Evolutionary conservation across 768 basidiomycete species (phyloP), one percentile per base, ranked within the genome.

Genomic region (Tephrocybe sp.): DNA sequence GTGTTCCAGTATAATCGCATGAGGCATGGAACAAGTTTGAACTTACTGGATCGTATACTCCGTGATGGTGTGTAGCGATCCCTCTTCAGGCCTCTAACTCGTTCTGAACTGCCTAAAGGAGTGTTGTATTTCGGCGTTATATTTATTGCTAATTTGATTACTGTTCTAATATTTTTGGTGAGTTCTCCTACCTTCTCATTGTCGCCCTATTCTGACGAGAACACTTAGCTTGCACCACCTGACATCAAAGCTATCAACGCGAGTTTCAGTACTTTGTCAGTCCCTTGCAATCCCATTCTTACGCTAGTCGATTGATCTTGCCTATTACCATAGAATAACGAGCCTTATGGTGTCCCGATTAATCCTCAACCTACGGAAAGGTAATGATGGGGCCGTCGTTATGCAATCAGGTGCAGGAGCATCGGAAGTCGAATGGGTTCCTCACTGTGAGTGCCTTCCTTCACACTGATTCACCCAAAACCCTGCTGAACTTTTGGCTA

Each of bases 161-260:
- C 43, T 2, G 50, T 51, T 18, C 36, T 51, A 4, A 51, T 51
- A 4, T 45, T 30, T 20, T 36, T 50, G 38, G 52, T 42, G 28
- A 37, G 48, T 43, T 11, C 24, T 9, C 4, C 34, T 12, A 4
- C 5, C 11, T 17, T 36, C 5, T 7, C 17, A 20, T 2, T 20
- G 3, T 21, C 7, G 18, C 18, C 5, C 20, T 6, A 17, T 39
- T 39, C 38, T 39, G 38, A 39, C 38, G 20, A 21, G 18, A 20
- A 18, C 8, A 12, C 12, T 2, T 23, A 51, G 50, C 28, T 51
- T 6, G 50, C 50, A 30, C 50, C 43, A 66, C 59, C 65, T 1
- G 68, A 73, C 48, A 57, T 72, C 28, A 71, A 73, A 57, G 68
- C 70, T 8, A 57, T 72, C 3, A 69, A 69, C 36, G 72, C 70